Base-by-base conservation (phyloP, 2,329 filamentous ascomycete species). In the Alternaria panax region DNA sequence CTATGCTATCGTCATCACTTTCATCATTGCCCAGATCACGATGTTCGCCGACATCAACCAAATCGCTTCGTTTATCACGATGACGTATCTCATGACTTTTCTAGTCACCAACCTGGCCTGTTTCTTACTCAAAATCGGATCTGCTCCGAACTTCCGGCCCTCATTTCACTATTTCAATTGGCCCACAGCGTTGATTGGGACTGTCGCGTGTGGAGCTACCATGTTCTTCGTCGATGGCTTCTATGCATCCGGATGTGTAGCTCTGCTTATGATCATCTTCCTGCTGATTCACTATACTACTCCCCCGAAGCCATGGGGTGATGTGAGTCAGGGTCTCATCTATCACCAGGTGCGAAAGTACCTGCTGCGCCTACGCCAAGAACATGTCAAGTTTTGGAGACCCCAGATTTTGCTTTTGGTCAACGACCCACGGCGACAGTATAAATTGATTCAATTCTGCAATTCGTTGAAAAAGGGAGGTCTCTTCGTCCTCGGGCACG, bases 301-400 rank as follows among this genome's bases (percentile, higher is more conserved):
- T 30, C 91, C 92, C 1, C 92, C 92, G 0, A 96, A 96, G 73
- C 87, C 90, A 34, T 96, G 92, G 92, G 92, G 92, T 1, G 92
- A 96, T 75, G 92, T 96, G 18, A 93, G 91, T 8, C 92, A 96
- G 70, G 93, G 92, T 69, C 80, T 96, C 61, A 96, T 96, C 45
- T 96, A 96, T 71, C 87, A 90, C 64, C 92, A 96, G 80, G 92
- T 96, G 14, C 86, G 92, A 60, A 96, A 96, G 70, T 96, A 96
- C 71, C 80, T 96, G 28, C 81, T 96, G 28, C 87, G 92, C n/a
- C 81, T 96, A 28, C 89, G 88, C 50, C 92, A 92, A 34, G 92
- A 96, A 69, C 92, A 96, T 73, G 93, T 96, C 77, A 96, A 96
- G 72, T 96, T 96, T 75, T 96, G 93, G 92, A 85, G 92, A 51